These are phyloP conservation scores for Akanthomyces lecanii DNA, from an alignment of 2,329 filamentous ascomycete genomes.

Conservation along the genomic window DNA sequence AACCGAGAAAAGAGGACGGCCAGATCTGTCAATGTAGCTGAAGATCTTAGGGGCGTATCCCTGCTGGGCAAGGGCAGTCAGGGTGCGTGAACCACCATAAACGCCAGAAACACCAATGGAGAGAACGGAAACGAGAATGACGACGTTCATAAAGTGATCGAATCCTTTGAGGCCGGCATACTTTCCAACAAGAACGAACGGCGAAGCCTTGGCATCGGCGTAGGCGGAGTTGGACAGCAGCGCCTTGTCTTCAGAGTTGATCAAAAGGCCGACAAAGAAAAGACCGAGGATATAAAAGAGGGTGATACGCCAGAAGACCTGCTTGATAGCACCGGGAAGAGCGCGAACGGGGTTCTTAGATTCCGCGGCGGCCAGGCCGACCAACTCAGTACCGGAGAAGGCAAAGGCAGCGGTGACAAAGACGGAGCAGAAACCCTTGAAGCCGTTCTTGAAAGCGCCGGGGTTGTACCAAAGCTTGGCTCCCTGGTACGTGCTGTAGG, in stretches of 20 bases:
- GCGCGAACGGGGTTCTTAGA: slow-evolving; percentile 63
- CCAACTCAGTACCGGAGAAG: slow-evolving; percentile 64
- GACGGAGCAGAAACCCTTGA: slow-evolving; percentile 64
- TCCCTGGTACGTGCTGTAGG: slow-evolving; percentile 41
- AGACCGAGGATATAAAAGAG: slow-evolving; percentile 48
- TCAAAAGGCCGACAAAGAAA: slow-evolving; percentile 45
- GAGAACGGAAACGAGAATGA: slow-evolving; percentile 51
- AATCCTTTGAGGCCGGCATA: slow-evolving; percentile 45
- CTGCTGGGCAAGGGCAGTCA: slow-evolving; percentile 52
- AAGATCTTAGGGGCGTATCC: slow-evolving; percentile 52
- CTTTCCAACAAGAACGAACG: slow-evolving; percentile 47
- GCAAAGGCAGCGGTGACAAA: slow-evolving; percentile 68
- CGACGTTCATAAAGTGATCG: slow-evolving; percentile 49
- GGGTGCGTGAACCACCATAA: slow-evolving; percentile 52
- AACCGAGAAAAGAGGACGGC: slow-evolving; percentile 48
- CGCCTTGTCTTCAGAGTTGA: slow-evolving; percentile 38
- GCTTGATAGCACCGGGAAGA: slow-evolving; percentile 75
- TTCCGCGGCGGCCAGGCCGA: slow-evolving; percentile 67
- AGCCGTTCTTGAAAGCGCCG: slow-evolving; percentile 61
- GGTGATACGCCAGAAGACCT: slow-evolving; percentile 57
- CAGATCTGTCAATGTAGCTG: slow-evolving; percentile 50
- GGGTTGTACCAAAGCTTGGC: slow-evolving; percentile 41
- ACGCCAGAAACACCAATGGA: slow-evolving; percentile 52
- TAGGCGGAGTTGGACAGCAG: slow-evolving; percentile 46
- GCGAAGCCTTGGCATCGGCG: slow-evolving; percentile 38